Percentiles rank a stretch among this genome's conserved stretches.
phyloP scores from a whole-genome alignment of 1,139 yeast species.

The Geotrichum europaeum region DNA sequence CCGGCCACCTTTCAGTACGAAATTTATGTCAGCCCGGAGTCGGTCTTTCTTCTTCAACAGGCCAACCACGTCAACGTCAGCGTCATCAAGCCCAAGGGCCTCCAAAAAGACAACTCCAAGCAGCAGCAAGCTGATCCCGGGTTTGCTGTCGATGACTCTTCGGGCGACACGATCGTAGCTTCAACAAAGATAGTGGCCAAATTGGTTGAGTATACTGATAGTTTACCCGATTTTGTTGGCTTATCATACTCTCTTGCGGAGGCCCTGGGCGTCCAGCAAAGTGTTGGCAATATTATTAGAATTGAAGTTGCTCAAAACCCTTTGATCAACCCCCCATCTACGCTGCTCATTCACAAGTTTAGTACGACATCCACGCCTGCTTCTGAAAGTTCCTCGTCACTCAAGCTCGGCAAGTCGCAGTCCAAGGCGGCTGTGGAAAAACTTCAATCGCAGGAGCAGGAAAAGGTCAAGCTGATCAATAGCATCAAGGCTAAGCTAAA shows the following conservation, averaged over 20 bases:
- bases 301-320: conserved; percentile 47
- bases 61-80: conserved; percentile 54
- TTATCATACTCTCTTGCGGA: conserved; percentile 52
- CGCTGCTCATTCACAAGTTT: conserved; percentile 51
- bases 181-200: conserved; percentile 50
- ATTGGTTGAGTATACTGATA: conserved; percentile 38
- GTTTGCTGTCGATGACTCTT: conserved; percentile 15
- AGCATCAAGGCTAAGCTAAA: conserved; percentile 3
- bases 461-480: conserved; percentile 22
- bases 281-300: conserved; percentile 51
- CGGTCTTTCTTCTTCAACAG: conserved; percentile 33
- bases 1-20: conserved; percentile 32
- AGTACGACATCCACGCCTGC: conserved; percentile 38
- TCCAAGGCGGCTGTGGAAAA: conserved; percentile 12
- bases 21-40: conserved; percentile 42
- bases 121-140: conserved; percentile 9
- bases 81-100: conserved; percentile 36
- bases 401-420: conserved; percentile 26
- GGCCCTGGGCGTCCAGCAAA: conserved; percentile 46
- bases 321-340: conserved; percentile 39
- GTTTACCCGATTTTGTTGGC: conserved; percentile 47
- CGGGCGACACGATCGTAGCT: conserved; percentile 20
- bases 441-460: conserved; percentile 23
- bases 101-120: conserved; percentile 14
- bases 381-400: conserved; percentile 22